A percentile compares a stretch with the other conserved stretches of the same genome.
Evolutionary conservation across 1,284 basidiomycete genomes (phyloP).

Genomic region (Malassezia pachydermatis): DNA sequence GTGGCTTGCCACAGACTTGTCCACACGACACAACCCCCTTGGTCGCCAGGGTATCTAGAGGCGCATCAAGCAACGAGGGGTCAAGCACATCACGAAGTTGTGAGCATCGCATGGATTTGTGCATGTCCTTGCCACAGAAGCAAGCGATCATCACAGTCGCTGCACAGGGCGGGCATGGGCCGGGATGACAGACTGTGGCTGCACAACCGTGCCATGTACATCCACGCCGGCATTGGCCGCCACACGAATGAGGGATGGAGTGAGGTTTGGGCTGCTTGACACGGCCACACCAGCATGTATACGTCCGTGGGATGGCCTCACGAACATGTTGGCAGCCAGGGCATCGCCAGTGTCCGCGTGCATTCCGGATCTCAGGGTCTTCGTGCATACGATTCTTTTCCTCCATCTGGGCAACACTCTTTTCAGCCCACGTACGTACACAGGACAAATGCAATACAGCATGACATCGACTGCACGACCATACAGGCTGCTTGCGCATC

Average conservation of each 20-base stretch:
- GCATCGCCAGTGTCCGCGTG: constrained; percentile 41
- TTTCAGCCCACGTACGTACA: constrained; percentile 41
- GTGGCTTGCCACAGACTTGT: constrained; percentile 26
- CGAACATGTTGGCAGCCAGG: constrained; percentile 42
- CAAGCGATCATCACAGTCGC: constrained; percentile 39
- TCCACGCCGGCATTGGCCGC: constrained; percentile 28
- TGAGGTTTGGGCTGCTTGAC: constrained; percentile 26
- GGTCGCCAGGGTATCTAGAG: not conserved
- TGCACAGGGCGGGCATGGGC: constrained; percentile 43
- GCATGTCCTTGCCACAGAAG: constrained; percentile 36
- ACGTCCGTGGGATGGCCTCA: constrained; percentile 36
- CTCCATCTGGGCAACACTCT: constrained; percentile 39
- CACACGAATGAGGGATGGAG: constrained; percentile 39
- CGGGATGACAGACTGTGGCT: constrained; percentile 39
- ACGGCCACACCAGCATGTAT: constrained; percentile 44
- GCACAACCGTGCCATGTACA: constrained; percentile 31
- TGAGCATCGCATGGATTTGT: constrained; percentile 35
- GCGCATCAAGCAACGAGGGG: constrained; percentile 16
- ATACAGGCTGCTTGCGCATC: constrained; percentile 30
- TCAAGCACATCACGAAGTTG: constrained; percentile 26
- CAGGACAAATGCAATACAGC: constrained; percentile 41
- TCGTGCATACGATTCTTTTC: constrained; percentile 46
- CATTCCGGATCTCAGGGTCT: constrained; percentile 33
- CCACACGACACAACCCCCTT: constrained; percentile 34
- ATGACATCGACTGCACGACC: constrained; percentile 44